phyloP scores from a whole-genome alignment of 2,329 filamentous ascomycete species.

The Colletotrichum tabaci region DNA sequence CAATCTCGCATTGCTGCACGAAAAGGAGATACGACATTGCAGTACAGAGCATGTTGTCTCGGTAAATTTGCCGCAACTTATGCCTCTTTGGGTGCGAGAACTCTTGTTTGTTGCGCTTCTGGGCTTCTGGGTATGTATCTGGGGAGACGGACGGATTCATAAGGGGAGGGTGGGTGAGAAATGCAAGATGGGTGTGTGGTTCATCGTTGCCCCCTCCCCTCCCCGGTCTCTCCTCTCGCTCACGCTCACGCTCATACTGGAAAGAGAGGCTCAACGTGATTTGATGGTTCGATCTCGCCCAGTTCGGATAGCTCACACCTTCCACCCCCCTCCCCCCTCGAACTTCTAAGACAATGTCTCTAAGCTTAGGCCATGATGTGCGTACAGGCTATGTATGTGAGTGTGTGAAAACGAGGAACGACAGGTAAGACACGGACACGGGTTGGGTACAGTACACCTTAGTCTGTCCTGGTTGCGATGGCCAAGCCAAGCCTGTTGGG shows the following conservation, averaged over 20 bases:
- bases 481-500: constrained; percentile 17
- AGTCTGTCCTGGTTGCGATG: constrained; percentile 4
- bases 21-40: constrained; percentile 27
- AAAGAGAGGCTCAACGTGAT: constrained; percentile 5
- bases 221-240: not conserved
- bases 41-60: constrained; percentile 14
- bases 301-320: not conserved
- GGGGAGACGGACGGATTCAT: not conserved
- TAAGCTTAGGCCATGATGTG: not conserved
- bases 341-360: not conserved
- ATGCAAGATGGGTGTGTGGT: not conserved
- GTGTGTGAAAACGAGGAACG: not conserved
- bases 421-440: not conserved
- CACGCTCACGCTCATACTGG: no score
- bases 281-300: not conserved
- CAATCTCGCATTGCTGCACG: constrained; percentile 31
- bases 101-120: no score
- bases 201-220: not conserved
- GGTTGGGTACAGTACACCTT: not conserved
- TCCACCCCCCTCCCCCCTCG: not conserved
- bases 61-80: constrained; percentile 19
- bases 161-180: not conserved
- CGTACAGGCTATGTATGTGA: no score
- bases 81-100: not conserved
- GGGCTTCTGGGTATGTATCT: not conserved